Base-by-base conservation (phyloP, 192 early-diverging fungal genomes). In the Endogone sp. region DNA sequence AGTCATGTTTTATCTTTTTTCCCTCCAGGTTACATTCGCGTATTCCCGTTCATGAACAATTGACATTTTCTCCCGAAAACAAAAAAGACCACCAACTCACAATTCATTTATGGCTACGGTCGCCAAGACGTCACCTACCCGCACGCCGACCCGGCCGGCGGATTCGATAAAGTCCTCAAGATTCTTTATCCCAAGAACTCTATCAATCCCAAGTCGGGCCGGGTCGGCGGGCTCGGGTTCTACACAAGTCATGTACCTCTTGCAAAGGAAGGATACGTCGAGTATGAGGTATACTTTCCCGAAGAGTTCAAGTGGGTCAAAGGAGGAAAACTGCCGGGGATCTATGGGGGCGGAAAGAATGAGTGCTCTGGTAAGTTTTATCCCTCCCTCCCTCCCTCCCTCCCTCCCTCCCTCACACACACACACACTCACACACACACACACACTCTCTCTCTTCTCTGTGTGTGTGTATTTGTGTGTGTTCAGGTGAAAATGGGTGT, bases 301-400 rank as follows among this genome's bases (percentile, higher is more conserved):
- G 65, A 67, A 13, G 75, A 74, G 0, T 88, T 88, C 69, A 66
- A 83, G n/a, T 88, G 81, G 71, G 78, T 81, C 32, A 79, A 77
- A 31, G 86, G 86, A 29, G 86, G 86, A 3, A 88, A 88, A 54
- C 67, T 88, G 10, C 86, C 86, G 2, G 86, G 86, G 29, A 66
- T 86, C 22, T 79, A 84, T 63, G 71, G 81, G 62, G 85, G n/a
- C n/a, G n/a, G 85, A 13, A 65, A 57, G 56, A 63, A 67, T 29
- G 60, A 70, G 44, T 86, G 84, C 56, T 71, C 72, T 25, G 86
- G 71, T 25, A 70, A 62, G 56, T 76, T n/a, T n/a, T n/a, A n/a
- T n/a, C n/a, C n/a, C n/a, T n/a, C n/a, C n/a, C n/a, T n/a, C n/a
- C n/a, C n/a, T n/a, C n/a, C n/a, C n/a, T n/a, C n/a, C n/a, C n/a